phyloP scores from a whole-genome alignment of 1,139 yeast genomes.

The Blastobotrys buckinghamii region DNA sequence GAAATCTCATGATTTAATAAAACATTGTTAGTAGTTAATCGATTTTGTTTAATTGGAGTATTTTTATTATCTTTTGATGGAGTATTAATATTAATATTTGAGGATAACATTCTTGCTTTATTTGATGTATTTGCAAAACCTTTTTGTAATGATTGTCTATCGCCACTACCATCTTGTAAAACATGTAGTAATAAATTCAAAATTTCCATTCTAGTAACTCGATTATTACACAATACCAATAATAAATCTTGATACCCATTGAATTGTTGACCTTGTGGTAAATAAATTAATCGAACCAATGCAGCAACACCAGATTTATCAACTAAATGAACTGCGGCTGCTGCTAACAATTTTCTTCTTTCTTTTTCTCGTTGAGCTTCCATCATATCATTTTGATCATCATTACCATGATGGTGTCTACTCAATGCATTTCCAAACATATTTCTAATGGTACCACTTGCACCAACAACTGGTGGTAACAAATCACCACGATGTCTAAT shows the following conservation, averaged over 20 bases:
- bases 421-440: neutral
- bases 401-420: neutral
- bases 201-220: slow-evolving; percentile 75
- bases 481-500: neutral
- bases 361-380: slow-evolving; percentile 14
- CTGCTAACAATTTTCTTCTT: slow-evolving; percentile 21
- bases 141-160: slow-evolving; percentile 56
- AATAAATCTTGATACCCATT: slow-evolving; percentile 63
- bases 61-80: slow-evolving; percentile 15
- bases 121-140: slow-evolving; percentile 53
- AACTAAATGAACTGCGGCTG: slow-evolving; percentile 47
- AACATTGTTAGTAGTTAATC: slow-evolving; percentile 36
- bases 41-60: slow-evolving; percentile 5
- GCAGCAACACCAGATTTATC: slow-evolving; percentile 77
- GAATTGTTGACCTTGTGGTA: slow-evolving; percentile 59
- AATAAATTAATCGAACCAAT: slow-evolving; percentile 61
- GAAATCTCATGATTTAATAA: slow-evolving; percentile 50
- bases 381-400: slow-evolving; percentile 3
- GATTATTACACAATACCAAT: slow-evolving; percentile 63
- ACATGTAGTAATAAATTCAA: slow-evolving; percentile 62
- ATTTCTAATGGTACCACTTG: neutral
- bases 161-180: slow-evolving; percentile 65
- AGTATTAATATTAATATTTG: neutral
- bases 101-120: slow-evolving; percentile 22
- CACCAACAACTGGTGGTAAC: neutral